Conservation (phyloP, 1,284 basidiomycete species). For the Ustilago vetiveriae region DNA sequence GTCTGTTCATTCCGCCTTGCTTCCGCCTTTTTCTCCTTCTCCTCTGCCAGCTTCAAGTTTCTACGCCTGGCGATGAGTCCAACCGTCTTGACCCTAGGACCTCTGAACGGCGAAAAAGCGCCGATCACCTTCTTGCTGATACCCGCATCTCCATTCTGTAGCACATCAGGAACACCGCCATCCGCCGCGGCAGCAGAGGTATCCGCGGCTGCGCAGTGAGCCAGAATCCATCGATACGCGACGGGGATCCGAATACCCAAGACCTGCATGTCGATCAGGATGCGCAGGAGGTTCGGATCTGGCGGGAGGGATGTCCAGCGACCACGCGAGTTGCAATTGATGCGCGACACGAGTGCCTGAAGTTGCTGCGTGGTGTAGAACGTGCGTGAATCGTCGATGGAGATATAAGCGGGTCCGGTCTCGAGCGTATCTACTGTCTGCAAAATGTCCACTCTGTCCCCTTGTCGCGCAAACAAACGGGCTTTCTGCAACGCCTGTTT, state of each 20-base stretch:
- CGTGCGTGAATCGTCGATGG: background rate
- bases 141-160: slow-evolving; percentile 1
- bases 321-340: slow-evolving; percentile 26
- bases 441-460: no score
- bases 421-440: no score
- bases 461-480: no score
- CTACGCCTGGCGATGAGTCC: slow-evolving; percentile 23
- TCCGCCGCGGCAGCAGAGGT: background rate
- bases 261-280: slow-evolving; percentile 36
- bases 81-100: slow-evolving; percentile 24
- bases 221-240: slow-evolving; percentile 30
- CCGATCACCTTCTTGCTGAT: background rate
- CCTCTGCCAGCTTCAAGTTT: background rate
- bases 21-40: background rate
- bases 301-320: slow-evolving; percentile 16
- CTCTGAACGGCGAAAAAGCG: slow-evolving; percentile 21
- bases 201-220: slow-evolving; percentile 5
- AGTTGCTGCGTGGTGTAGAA: slow-evolving; percentile 7
- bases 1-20: background rate
- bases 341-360: slow-evolving; percentile 4
- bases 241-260: slow-evolving; percentile 25
- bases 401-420: no score
- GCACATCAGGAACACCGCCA: background rate
- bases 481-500: slow-evolving; percentile 3
- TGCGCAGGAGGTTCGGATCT: slow-evolving; percentile 27